phyloP scores from a whole-genome alignment of 2,329 filamentous ascomycete species.

The Ceratocystis cacaofunesta region DNA sequence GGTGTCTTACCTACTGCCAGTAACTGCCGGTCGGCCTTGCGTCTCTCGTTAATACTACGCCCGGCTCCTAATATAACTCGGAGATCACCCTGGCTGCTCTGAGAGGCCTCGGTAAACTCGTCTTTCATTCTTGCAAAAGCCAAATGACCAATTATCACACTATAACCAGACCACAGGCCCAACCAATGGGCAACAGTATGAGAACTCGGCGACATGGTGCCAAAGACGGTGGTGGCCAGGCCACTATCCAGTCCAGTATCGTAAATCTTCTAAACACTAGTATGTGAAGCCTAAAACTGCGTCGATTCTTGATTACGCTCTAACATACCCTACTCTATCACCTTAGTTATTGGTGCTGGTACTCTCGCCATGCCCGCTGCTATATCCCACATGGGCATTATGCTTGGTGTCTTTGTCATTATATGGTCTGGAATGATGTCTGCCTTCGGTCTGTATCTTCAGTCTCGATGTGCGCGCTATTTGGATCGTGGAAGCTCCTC shows the following conservation, averaged over 20 bases:
- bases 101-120: neutral
- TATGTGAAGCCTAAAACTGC: conserved; percentile 29
- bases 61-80: neutral
- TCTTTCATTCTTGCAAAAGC: neutral
- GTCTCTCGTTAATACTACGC: neutral
- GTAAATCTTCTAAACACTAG: conserved; percentile 96
- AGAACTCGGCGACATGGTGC: conserved; percentile 46
- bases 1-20: neutral
- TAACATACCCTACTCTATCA: conserved; percentile 20
- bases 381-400: conserved; percentile 87
- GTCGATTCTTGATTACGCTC: neutral
- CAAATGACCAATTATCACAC: conserved; percentile 42
- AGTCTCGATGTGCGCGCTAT: conserved; percentile 84
- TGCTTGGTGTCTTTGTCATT: conserved; percentile 69
- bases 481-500: conserved; percentile 76
- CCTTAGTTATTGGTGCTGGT: conserved; percentile 73
- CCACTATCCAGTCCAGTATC: conserved; percentile 78
- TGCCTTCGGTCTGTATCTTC: conserved; percentile 87
- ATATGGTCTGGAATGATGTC: conserved; percentile 81
- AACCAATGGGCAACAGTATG: conserved; percentile 32
- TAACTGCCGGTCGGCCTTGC: neutral
- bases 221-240: conserved; percentile 66
- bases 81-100: neutral
- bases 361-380: conserved; percentile 92
- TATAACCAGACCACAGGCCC: conserved; percentile 24